phyloP scores from a whole-genome alignment of 2,329 filamentous ascomycete genomes.

The Aspergillus sp. region DNA sequence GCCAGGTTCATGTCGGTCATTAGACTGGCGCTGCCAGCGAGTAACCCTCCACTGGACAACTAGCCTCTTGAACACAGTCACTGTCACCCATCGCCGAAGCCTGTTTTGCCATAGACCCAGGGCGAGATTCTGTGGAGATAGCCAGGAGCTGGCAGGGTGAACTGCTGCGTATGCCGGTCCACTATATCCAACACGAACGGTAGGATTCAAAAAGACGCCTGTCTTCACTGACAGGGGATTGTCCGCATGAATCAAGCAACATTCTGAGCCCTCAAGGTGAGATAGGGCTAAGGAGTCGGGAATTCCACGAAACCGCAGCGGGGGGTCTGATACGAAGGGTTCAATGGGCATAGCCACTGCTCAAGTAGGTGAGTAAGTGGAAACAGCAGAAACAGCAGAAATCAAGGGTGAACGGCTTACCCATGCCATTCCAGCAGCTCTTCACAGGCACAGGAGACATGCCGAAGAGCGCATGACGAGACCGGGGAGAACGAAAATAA shows the following conservation, averaged over 20 bases:
- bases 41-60: conserved; percentile 35
- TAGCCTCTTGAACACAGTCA: conserved; percentile 27
- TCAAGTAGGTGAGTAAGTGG: no score
- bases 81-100: conserved; percentile 47
- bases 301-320: conserved; percentile 63
- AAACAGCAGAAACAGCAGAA: not conserved
- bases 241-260: conserved; percentile 59
- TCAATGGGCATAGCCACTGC: conserved; percentile 26
- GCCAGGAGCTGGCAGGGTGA: conserved; percentile 9
- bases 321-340: conserved; percentile 26
- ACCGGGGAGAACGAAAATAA: conserved; percentile 30
- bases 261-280: conserved; percentile 71
- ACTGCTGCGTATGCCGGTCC: conserved; percentile 22
- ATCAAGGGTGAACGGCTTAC: conserved; percentile 23
- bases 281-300: conserved; percentile 57
- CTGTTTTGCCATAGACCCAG: conserved; percentile 57
- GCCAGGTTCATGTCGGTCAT: conserved; percentile 41
- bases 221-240: conserved; percentile 30
- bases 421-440: conserved; percentile 70
- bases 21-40: conserved; percentile 30
- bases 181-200: conserved; percentile 41
- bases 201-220: conserved; percentile 40
- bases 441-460: conserved; percentile 57
- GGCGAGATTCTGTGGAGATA: conserved; percentile 1
- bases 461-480: conserved; percentile 54